A percentile compares a stretch with the other conserved stretches of the same genome.
phyloP scores from a whole-genome alignment of 768 basidiomycete species.

The Lyophyllum semitale region DNA sequence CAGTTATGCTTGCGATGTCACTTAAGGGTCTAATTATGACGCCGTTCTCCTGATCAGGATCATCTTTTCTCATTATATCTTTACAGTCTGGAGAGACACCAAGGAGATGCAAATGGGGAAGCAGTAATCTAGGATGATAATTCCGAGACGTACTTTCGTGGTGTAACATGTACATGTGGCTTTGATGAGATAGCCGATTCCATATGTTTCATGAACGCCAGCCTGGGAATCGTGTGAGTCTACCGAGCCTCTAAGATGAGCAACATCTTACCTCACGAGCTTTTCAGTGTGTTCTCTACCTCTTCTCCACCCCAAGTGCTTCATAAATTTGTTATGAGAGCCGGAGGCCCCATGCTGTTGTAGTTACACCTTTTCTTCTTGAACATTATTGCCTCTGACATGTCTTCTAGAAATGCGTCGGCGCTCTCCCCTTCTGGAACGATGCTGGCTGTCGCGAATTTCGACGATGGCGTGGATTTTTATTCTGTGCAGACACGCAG shows the following conservation, averaged over 20 bases:
- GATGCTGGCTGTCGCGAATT: neutral
- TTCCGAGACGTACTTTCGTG: no score
- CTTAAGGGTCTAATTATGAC: no score
- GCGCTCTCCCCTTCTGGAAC: neutral
- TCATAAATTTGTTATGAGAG: neutral
- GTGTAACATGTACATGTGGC: neutral
- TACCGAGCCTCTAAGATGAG: neutral
- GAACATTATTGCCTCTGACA: neutral
- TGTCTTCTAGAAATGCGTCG: neutral
- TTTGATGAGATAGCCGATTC: neutral
- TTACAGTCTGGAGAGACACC: no score
- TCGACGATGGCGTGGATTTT: neutral
- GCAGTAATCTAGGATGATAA: no score
- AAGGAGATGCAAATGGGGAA: no score
- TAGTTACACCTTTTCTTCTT: neutral
- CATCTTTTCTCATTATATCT: no score
- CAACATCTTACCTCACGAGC: neutral
- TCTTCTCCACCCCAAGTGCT: neutral
- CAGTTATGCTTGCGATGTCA: no score
- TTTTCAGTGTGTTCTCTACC: neutral
- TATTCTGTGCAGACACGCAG: neutral
- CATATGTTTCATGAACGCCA: neutral
- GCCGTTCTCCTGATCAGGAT: no score
- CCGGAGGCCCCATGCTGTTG: neutral
- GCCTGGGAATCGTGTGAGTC: neutral